Evolutionary conservation across 202 grass and related monocot genomes (phyloP).

Genomic region (Brachypodium distachyon): DNA sequence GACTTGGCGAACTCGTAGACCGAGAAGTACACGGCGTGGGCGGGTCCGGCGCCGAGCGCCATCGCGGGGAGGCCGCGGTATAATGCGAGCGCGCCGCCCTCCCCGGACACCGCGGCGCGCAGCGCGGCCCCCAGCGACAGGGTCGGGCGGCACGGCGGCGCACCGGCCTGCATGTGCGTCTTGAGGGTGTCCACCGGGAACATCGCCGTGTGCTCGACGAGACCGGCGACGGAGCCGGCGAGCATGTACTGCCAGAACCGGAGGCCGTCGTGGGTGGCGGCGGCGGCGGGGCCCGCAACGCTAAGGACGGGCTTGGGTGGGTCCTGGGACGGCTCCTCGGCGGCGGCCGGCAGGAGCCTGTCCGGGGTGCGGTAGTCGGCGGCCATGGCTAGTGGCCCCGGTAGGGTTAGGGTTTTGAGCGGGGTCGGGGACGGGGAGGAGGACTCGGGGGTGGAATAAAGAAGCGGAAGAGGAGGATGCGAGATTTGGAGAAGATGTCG

Average conservation of each 20-base stretch:
- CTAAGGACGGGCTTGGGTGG: slow-evolving; percentile 28
- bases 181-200: slow-evolving; percentile 94
- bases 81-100: slow-evolving; percentile 43
- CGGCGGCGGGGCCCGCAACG: slow-evolving; percentile 18
- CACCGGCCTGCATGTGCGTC: slow-evolving; percentile 80
- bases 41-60: slow-evolving; percentile 81
- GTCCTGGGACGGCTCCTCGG: slow-evolving; percentile 35
- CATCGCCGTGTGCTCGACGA: slow-evolving; percentile 93
- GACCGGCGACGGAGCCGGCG: slow-evolving; percentile 85
- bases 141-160: slow-evolving; percentile 46
- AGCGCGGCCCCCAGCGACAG: slow-evolving; percentile 49
- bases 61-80: slow-evolving; percentile 91
- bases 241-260: slow-evolving; percentile 98
- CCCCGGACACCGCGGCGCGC: slow-evolving; percentile 31
- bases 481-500: slow-evolving; percentile 37
- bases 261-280: slow-evolving; percentile 68
- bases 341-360: slow-evolving; percentile 36
- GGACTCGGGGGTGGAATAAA: neutral
- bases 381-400: slow-evolving; percentile 33
- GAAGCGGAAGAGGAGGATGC: slow-evolving; percentile 11
- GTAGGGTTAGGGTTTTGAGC: slow-evolving; percentile 50
- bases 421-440: neutral
- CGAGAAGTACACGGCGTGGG: slow-evolving; percentile 90
- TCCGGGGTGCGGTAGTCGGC: slow-evolving; percentile 49
- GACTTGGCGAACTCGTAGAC: slow-evolving; percentile 84